phyloP scores from a whole-genome alignment of 345 rosid species.

The Euphorbia tirucalli region DNA sequence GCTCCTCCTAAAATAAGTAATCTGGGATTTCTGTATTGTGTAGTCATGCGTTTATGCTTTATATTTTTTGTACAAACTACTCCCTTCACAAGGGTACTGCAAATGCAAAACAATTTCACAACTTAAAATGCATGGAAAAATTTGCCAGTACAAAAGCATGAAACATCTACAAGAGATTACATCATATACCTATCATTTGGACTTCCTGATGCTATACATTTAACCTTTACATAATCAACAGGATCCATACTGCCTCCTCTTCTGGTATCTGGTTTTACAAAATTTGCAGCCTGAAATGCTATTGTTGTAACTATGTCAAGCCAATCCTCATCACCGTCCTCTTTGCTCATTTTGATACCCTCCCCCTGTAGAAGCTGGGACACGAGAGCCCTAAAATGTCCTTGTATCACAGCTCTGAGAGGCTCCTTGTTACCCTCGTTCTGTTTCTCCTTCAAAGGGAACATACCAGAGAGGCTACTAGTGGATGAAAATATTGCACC shows the following conservation, averaged over 20 bases:
- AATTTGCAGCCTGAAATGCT: slow-evolving; percentile 96
- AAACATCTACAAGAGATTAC: slow-evolving; percentile 6
- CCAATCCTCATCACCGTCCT: slow-evolving; percentile 64
- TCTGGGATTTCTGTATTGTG: slow-evolving; percentile 92
- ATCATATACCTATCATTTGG: slow-evolving; percentile 74
- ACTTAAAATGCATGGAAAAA: neutral
- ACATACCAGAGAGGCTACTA: slow-evolving; percentile 64
- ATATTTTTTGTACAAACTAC: slow-evolving; percentile 94
- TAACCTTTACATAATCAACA: slow-evolving; percentile 83
- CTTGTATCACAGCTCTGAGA: slow-evolving; percentile 66
- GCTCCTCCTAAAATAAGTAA: slow-evolving; percentile 89
- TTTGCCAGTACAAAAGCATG: neutral
- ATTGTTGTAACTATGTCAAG: slow-evolving; percentile 68
- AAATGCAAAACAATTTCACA: slow-evolving; percentile 21
- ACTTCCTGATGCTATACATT: slow-evolving; percentile 85
- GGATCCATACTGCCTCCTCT: slow-evolving; percentile 99
- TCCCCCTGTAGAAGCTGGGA: slow-evolving; percentile 80
- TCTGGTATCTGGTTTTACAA: slow-evolving; percentile 95
- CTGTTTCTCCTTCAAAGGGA: slow-evolving; percentile 64
- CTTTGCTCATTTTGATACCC: slow-evolving; percentile 49
- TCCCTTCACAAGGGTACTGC: slow-evolving; percentile 80
- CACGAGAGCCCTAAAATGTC: slow-evolving; percentile 96
- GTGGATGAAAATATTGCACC: slow-evolving; percentile 67
- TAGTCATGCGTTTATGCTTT: slow-evolving; percentile 97
- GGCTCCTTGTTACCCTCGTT: slow-evolving; percentile 70